Evolutionary conservation across 768 basidiomycete genomes (phyloP), one percentile per base, ranked within the genome.

Genomic region (Ephemerocybe angulata): DNA sequence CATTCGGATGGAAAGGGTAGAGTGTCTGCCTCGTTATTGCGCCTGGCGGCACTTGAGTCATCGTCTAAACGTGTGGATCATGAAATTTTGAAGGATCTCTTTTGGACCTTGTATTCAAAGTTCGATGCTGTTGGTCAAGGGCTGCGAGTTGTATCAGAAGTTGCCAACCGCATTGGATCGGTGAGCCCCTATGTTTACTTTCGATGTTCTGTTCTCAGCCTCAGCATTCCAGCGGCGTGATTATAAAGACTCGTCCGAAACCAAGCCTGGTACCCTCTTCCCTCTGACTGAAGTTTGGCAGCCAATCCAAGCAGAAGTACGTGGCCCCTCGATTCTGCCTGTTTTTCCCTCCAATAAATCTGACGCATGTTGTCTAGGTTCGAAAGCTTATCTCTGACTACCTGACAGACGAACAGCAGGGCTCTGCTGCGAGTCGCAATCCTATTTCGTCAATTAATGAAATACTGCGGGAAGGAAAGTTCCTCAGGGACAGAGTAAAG

Each of bases 31-130:
- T 81, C 84, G 17, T 70, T 70, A 22, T 70, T 93, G 54, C 80
- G 91, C 37, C 76, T 90, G 25, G 78, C 85, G 17, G 87, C 87
- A 1, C 68, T 93, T 58, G 92, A 93, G 63, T 83, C 85, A 6
- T 82, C 86, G 17, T 74, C 84, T 0, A 88, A 86, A 58, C 80
- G 83, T 29, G 74, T 78, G 17, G 90, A 97, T 62, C 90, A 92
- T 56, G 93, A 96, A 64, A 88, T 89, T 13, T 68, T 99, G 52
- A 80, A 76, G 56, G 97, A 98, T 68, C 77, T 99, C 31, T 98
- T 98, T 69, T 98, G 96, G 96, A 97, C 96, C 2, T 66, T 96
- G 15, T 99, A 93, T 67, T 97, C 93, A 15, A 98, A 99, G 69
- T 65, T 99, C 44, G 88, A 94, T 64, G 97, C 97, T 28, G 90